Conservation (phyloP, 2,329 filamentous ascomycete genomes). For the Chrysoporthe puriensis region DNA sequence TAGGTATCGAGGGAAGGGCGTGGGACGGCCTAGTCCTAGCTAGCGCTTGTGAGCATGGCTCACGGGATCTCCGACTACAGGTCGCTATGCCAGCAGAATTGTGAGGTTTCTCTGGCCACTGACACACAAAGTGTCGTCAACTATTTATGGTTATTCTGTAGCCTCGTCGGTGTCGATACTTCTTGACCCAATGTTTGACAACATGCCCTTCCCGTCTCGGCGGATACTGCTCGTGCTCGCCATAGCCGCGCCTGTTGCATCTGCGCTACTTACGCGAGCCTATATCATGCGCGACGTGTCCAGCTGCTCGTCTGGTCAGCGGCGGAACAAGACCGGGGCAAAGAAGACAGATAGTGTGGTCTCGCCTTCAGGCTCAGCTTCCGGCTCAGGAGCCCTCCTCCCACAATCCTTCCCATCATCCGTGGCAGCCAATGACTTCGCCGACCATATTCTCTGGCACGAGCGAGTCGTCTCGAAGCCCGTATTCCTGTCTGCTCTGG, state of each 20-base stretch:
- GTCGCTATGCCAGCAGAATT: not conserved
- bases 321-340: not conserved
- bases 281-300: slow-evolving; percentile 16
- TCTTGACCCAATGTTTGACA: not conserved
- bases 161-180: not conserved
- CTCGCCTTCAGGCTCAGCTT: not conserved
- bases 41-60: not conserved
- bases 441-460: slow-evolving; percentile 5
- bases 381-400: not conserved
- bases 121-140: not conserved
- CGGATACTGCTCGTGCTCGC: not conserved
- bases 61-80: not conserved
- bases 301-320: not conserved
- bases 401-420: slow-evolving; percentile 12
- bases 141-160: not conserved
- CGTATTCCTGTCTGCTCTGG: not conserved
- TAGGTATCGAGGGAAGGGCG: not conserved
- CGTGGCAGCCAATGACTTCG: not conserved
- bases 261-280: not conserved
- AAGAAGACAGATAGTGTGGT: not conserved
- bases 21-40: not conserved
- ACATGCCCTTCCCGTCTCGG: not conserved
- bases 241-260: slow-evolving; percentile 6
- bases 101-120: not conserved
- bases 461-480: slow-evolving; percentile 17